These are phyloP conservation scores for Umbilicus rupestris DNA, from an alignment of 164 flowering plant genomes.

Conservation along the genomic window DNA sequence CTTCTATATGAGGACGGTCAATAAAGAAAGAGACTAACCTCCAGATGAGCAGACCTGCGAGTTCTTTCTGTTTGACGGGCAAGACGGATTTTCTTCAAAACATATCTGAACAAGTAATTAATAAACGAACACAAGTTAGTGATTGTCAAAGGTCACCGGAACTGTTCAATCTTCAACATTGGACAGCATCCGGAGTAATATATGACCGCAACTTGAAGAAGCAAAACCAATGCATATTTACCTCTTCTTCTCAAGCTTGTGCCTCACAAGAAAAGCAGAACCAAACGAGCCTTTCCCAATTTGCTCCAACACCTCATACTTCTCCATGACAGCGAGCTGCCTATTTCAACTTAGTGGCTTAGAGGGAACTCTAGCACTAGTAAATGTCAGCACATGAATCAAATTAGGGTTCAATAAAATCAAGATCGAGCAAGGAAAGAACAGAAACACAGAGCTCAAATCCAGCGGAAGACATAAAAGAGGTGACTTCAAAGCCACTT, in stretches of 20 bases:
- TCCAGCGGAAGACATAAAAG: neutral
- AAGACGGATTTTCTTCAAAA: slow-evolving; percentile 92
- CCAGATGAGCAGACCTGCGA: slow-evolving; percentile 94
- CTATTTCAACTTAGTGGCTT: neutral
- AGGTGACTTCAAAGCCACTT: neutral
- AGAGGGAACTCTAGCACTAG: neutral
- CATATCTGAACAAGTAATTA: slow-evolving; percentile 45
- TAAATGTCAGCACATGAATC: neutral
- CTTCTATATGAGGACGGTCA: neutral
- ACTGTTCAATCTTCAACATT: neutral
- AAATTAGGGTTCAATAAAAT: neutral
- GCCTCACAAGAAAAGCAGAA: slow-evolving; percentile 92
- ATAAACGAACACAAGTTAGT: neutral
- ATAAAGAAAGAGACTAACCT: slow-evolving; percentile 33
- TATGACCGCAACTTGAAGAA: neutral
- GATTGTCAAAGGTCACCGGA: neutral
- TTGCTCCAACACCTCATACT: slow-evolving; percentile 86
- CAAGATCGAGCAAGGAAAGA: neutral
- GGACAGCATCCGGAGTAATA: too few relatives aligned
- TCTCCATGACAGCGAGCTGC: slow-evolving; percentile 45
- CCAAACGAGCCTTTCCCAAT: slow-evolving; percentile 97
- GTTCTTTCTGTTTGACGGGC: slow-evolving; percentile 96
- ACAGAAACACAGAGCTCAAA: neutral
- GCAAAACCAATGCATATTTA: slow-evolving; percentile 21
- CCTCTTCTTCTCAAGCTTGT: slow-evolving; percentile 85